These are phyloP conservation scores for Pharus latifolius DNA, from an alignment of 176 grass and related monocot species.

Conservation along the genomic window DNA sequence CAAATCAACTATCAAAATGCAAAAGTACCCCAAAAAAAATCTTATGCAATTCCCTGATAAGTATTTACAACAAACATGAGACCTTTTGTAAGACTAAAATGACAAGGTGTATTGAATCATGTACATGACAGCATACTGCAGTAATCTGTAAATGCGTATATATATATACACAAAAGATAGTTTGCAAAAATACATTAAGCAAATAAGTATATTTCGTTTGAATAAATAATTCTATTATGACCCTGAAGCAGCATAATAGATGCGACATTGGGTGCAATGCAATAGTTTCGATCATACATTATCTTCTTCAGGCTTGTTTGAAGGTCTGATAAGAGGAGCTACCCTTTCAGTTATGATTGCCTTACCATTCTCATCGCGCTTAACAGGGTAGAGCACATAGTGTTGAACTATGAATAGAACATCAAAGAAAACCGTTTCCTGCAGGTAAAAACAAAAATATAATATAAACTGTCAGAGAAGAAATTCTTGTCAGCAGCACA, in stretches of 20 bases:
- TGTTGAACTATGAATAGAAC: constrained; percentile 89
- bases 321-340: constrained; percentile 51
- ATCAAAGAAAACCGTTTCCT: constrained; percentile 88
- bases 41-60: neutral
- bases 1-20: neutral
- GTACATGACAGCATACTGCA: neutral
- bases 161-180: constrained; percentile 1
- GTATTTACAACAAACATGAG: neutral
- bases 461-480: neutral
- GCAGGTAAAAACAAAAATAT: constrained; percentile 19
- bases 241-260: neutral
- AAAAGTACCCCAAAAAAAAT: neutral
- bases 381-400: constrained; percentile 76
- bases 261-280: neutral
- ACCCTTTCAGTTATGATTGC: constrained; percentile 51
- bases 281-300: constrained; percentile 42
- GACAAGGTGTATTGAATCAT: neutral
- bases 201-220: neutral
- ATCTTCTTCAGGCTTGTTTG: constrained; percentile 66
- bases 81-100: neutral
- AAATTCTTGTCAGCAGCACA: neutral
- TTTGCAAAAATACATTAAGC: constrained; percentile 11
- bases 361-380: constrained; percentile 39
- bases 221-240: neutral
- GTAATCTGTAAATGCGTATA: neutral